Base-by-base conservation (phyloP, 2,329 filamentous ascomycete genomes). In the Penicillium sp. region DNA sequence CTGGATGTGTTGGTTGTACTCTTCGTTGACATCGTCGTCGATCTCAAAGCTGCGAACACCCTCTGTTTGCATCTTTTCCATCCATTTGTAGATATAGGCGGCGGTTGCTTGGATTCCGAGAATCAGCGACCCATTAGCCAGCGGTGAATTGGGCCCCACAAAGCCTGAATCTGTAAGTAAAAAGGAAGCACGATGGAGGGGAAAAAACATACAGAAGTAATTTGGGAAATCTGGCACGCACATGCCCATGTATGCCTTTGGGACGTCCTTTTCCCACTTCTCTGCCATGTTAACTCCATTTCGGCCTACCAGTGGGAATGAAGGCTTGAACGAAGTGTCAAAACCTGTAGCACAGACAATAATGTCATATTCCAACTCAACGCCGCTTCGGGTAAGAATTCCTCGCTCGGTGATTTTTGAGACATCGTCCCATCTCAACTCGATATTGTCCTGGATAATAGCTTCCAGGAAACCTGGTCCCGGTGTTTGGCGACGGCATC, bases 341-440 rank as follows among this genome's bases (percentile, higher is more conserved):
- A 76, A 78, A 0, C 76, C 76, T 0, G 75, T 78, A 8, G 74
- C 73, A 57, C 73, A 76, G 42, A 76, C 55, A 46, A 69, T 67
- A 2, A 70, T 42, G 36, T 73, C 69, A 30, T 69, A 60, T 35
- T 69, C 58, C 17, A 63, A 42, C 12, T 58, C 58, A 5, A 55
- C 43, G 0, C 61, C 65, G 22, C 62, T 45, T n/a, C 41, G 26
- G 2, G 62, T 65, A 5, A 52, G 44, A 14, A 69, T 61, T 2
- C 69, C 68, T 1, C 26, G 51, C 4, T 53, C 37, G 0, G 63
- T 69, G 22, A 71, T 55, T 4, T 46, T 40, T 0, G 66, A 61
- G 33, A 73, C 68, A 1, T 58, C 49, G 2, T 57, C 43, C 38
- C 60, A 62, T 35, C 56, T 37, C 45, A 66, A 46, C 25, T 56